A percentile compares a stretch with the other conserved stretches of the same genome.
These are phyloP conservation scores for Scytalidium lignicola DNA, from an alignment of 2,329 filamentous ascomycete genomes.

Conservation along the genomic window DNA sequence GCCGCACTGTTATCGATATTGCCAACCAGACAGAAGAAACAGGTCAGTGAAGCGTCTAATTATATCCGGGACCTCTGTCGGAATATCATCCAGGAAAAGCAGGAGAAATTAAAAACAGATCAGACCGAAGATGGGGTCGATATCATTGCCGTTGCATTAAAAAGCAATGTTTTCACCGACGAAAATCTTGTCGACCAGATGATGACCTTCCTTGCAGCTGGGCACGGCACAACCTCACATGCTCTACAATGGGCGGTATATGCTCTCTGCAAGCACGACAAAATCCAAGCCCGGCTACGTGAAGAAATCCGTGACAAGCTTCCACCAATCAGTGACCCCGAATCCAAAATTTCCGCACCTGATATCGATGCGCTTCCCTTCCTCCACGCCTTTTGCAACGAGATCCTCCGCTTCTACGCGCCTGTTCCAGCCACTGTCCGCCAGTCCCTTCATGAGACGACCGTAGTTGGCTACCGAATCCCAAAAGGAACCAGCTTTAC, in stretches of 20 bases:
- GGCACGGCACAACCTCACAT: slow-evolving; percentile 71
- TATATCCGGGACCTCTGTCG: slow-evolving; percentile 47
- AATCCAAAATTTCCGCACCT: slow-evolving; percentile 41
- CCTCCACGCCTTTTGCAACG: slow-evolving; percentile 70
- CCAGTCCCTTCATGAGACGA: slow-evolving; percentile 55
- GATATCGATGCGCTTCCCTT: slow-evolving; percentile 66
- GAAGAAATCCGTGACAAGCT: slow-evolving; percentile 45
- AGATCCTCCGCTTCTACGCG: slow-evolving; percentile 65
- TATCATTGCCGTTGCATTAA: slow-evolving; percentile 74
- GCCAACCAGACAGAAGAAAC: slow-evolving; percentile 62
- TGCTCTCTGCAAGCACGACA: slow-evolving; percentile 56
- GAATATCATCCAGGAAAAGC: slow-evolving; percentile 63
- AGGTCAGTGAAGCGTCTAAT: slow-evolving; percentile 47
- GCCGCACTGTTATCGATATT: slow-evolving; percentile 55
- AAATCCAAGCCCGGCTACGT: slow-evolving; percentile 60
- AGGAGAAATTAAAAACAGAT: slow-evolving; percentile 38
- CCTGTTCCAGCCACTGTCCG: slow-evolving; percentile 67
- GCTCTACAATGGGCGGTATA: slow-evolving; percentile 65
- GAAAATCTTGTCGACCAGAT: slow-evolving; percentile 76
- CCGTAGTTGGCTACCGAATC: slow-evolving; percentile 57
- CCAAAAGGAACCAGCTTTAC: slow-evolving; percentile 64
- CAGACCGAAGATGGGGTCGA: slow-evolving; percentile 52
- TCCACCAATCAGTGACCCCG: slow-evolving; percentile 18
- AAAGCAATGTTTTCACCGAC: slow-evolving; percentile 67
- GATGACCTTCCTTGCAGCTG: slow-evolving; percentile 82